These are phyloP conservation scores for Trichosporon inkin DNA, from an alignment of 1,284 basidiomycete species.

Conservation along the genomic window DNA sequence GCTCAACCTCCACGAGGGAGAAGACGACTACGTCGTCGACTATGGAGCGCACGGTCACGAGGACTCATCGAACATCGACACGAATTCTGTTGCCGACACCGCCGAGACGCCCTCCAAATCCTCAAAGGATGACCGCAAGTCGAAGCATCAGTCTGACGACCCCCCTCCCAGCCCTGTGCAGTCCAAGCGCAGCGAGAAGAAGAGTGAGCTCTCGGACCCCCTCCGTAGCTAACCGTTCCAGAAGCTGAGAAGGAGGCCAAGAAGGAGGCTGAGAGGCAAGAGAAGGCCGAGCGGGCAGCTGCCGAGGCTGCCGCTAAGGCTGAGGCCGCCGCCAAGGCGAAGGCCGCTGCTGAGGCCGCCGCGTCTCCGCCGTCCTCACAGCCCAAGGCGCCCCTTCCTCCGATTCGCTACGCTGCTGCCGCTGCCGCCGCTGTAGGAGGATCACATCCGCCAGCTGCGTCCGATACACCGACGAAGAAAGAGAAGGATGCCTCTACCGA, in stretches of 20 bases:
- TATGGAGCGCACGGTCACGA: constrained; percentile 63
- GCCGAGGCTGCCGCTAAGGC: constrained; percentile 18
- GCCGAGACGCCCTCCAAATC: constrained; percentile 44
- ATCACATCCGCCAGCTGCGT: constrained; percentile 50
- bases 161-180: constrained; percentile 38
- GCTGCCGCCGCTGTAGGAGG: constrained; percentile 73
- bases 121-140: constrained; percentile 40
- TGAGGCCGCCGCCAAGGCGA: constrained; percentile 16
- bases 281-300: constrained; percentile 12
- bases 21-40: constrained; percentile 75
- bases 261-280: constrained; percentile 15
- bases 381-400: constrained; percentile 57
- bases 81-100: constrained; percentile 50
- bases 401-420: constrained; percentile 83
- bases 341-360: constrained; percentile 28
- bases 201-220: constrained; percentile 15
- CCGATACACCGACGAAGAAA: constrained; percentile 54
- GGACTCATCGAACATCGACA: constrained; percentile 53
- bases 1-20: constrained; percentile 85
- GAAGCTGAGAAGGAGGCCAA: constrained; percentile 20
- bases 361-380: constrained; percentile 42
- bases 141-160: constrained; percentile 16
- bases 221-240: constrained; percentile 10
- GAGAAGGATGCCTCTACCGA: constrained; percentile 16
- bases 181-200: constrained; percentile 26